Percentiles rank a stretch among this genome's conserved stretches.
Evolutionary conservation across 1,284 basidiomycete genomes (phyloP).

Genomic region (Hypsizygus ulmarius): DNA sequence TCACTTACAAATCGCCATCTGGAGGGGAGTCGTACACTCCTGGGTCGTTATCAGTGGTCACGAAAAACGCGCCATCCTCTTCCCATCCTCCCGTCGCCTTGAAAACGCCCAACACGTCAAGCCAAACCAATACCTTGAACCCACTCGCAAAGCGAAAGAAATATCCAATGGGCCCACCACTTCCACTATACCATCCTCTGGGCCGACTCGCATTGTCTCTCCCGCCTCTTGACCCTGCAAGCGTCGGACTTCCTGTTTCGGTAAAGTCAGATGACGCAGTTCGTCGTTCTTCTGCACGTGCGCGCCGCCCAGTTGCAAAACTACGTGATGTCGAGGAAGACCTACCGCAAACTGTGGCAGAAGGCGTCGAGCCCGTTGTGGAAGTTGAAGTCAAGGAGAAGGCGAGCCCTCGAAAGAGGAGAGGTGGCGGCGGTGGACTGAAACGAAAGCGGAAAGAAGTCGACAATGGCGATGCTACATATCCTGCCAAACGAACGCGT

Average conservation of each 20-base stretch:
- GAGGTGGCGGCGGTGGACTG: slow-evolving; percentile 33
- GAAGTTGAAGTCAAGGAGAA: slow-evolving; percentile 36
- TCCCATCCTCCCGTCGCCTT: slow-evolving; percentile 10
- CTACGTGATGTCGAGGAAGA: slow-evolving; percentile 48
- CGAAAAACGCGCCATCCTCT: slow-evolving; percentile 15
- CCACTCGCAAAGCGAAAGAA: slow-evolving; percentile 17
- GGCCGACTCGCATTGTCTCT: slow-evolving; percentile 64
- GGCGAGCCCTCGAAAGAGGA: slow-evolving; percentile 42
- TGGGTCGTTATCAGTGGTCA: slow-evolving; percentile 16
- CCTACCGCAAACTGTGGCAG: slow-evolving; percentile 7
- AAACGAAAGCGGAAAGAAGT: slow-evolving; percentile 59
- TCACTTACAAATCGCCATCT: slow-evolving; percentile 52
- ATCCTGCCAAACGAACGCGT: slow-evolving; percentile 67
- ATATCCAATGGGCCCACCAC: slow-evolving; percentile 39
- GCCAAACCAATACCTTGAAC: slow-evolving; percentile 1
- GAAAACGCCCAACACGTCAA: slow-evolving; percentile 11
- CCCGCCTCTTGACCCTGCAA: slow-evolving; percentile 58
- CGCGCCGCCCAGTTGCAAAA: slow-evolving; percentile 52
- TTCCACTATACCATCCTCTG: slow-evolving; percentile 69
- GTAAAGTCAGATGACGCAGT: slow-evolving; percentile 32
- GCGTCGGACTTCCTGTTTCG: slow-evolving; percentile 48
- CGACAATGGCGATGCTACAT: slow-evolving; percentile 63
- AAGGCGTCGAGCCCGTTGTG: slow-evolving; percentile 25
- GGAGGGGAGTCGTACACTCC: slow-evolving; percentile 28
- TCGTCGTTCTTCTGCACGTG: slow-evolving; percentile 45